phyloP scores from a whole-genome alignment of 2,329 filamentous ascomycete species.

The Neurospora crassa region DNA sequence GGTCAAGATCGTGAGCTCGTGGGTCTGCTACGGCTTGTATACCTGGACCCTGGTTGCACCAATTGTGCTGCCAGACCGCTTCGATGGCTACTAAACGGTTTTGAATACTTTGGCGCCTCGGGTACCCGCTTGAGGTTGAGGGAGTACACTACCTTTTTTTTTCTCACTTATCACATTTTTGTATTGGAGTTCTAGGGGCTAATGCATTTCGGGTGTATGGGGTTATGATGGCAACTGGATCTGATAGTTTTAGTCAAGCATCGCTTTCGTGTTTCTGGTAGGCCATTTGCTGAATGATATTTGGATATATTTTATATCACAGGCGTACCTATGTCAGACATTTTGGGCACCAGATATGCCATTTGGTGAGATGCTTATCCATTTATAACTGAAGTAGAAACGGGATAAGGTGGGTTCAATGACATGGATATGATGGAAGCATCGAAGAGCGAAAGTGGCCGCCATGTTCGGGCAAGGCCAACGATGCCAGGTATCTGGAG shows the following conservation, averaged over 20 bases:
- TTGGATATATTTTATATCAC: background rate
- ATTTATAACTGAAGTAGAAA: background rate
- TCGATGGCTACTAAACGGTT: conserved; percentile 46
- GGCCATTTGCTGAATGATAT: background rate
- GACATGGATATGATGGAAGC: background rate
- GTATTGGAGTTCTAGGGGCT: background rate
- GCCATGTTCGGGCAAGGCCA: background rate
- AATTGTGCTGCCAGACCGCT: conserved; percentile 74
- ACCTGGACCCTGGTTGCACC: conserved; percentile 88
- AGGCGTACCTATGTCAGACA: background rate
- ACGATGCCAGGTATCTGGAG: background rate
- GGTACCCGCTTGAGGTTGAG: background rate
- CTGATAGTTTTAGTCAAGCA: background rate
- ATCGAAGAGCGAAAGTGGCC: background rate
- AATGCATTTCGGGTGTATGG: background rate
- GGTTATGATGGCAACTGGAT: background rate
- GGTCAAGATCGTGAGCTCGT: conserved; percentile 97
- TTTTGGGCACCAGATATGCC: background rate
- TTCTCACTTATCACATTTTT: background rate
- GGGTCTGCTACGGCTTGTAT: conserved; percentile 93
- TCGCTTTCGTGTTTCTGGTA: background rate
- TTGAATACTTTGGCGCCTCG: background rate
- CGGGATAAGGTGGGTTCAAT: background rate
- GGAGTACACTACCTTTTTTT: background rate
- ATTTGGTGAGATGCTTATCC: background rate